A percentile compares a stretch with the other conserved stretches of the same genome.
These are phyloP conservation scores for Avena eriantha DNA, from an alignment of 176 grass and related monocot species.

Conservation along the genomic window DNA sequence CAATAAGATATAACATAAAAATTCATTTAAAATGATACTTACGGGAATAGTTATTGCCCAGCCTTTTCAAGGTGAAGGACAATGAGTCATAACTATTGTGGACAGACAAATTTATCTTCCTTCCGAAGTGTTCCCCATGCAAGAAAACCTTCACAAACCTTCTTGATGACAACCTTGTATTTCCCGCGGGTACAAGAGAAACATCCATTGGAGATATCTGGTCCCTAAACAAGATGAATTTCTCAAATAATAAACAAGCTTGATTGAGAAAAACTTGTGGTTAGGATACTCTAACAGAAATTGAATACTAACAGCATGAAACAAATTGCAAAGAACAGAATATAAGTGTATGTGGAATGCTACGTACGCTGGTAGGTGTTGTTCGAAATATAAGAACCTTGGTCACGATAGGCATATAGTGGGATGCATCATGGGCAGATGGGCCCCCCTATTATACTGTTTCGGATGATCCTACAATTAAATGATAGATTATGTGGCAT, in stretches of 20 bases:
- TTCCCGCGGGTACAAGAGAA: background rate
- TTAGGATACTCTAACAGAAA: background rate
- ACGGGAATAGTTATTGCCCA: conserved; percentile 48
- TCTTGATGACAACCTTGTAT: conserved; percentile 4
- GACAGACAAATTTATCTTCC: conserved; percentile 48
- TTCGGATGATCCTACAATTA: background rate
- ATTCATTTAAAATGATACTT: conserved; percentile 31
- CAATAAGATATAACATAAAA: background rate
- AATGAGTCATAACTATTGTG: conserved; percentile 44
- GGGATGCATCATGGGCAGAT: background rate
- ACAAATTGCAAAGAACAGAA: background rate
- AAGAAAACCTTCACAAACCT: conserved; percentile 60
- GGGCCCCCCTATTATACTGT: conserved; percentile 26
- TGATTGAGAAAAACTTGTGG: background rate
- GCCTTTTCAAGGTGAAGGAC: conserved; percentile 38
- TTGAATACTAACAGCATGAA: background rate
- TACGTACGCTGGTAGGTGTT: conserved; percentile 8
- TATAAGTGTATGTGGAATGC: background rate
- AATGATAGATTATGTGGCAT: background rate
- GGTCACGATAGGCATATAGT: background rate
- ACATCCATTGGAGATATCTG: conserved; percentile 34
- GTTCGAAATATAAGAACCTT: background rate
- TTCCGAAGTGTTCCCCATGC: conserved; percentile 42
- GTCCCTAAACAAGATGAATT: background rate
- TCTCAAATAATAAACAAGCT: background rate